Conservation (phyloP, 176 grass and related monocot genomes). For the Metroxylon sagu region DNA sequence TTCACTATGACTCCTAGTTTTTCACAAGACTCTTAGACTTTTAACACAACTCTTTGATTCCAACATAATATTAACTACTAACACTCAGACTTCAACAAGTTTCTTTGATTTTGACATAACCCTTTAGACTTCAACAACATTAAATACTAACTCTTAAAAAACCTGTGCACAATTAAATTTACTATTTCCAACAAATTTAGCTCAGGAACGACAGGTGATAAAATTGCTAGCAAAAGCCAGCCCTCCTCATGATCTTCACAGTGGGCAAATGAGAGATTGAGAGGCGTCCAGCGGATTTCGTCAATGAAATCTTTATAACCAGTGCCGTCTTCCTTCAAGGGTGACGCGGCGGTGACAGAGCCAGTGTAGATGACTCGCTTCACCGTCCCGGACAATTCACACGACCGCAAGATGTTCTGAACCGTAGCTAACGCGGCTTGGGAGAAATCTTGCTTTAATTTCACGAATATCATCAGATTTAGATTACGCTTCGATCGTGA, state of each 20-base stretch:
- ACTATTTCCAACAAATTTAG: too few relatives aligned
- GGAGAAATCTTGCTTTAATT: constrained; percentile 35
- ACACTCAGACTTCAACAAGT: too few relatives aligned
- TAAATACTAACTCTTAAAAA: too few relatives aligned
- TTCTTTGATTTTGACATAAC: too few relatives aligned
- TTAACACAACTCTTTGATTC: too few relatives aligned
- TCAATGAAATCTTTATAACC: constrained; percentile 23
- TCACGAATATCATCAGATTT: not conserved
- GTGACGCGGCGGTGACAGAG: constrained; percentile 39
- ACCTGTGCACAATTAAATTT: too few relatives aligned
- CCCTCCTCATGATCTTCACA: constrained; percentile 22
- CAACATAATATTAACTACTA: too few relatives aligned
- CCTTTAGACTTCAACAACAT: too few relatives aligned
- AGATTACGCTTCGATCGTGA: not conserved
- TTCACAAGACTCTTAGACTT: too few relatives aligned
- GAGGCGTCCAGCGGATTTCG: constrained; percentile 53
- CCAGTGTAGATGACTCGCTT: constrained; percentile 57
- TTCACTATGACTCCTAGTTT: too few relatives aligned
- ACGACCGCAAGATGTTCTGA: constrained; percentile 40
- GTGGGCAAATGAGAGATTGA: constrained; percentile 36
- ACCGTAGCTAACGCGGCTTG: constrained; percentile 32
- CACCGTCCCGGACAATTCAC: constrained; percentile 48
- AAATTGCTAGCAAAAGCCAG: not conserved
- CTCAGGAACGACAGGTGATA: too few relatives aligned
- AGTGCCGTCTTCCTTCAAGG: constrained; percentile 32